phyloP scores from a whole-genome alignment of 2,329 filamentous ascomycete species.

The Rhinocladiella similis region DNA sequence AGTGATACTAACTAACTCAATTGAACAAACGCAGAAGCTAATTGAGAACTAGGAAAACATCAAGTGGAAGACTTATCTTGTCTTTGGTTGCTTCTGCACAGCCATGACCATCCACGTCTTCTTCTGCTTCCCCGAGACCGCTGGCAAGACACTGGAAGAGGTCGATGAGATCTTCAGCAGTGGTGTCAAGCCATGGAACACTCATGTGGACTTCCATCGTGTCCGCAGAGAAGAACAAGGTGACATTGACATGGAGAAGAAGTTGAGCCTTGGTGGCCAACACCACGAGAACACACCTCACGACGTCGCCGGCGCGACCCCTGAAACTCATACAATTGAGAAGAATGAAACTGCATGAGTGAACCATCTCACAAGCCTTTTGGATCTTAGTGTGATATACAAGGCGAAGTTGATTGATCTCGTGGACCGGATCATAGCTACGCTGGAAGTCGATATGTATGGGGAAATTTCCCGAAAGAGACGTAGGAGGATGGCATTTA shows the following conservation, averaged over 20 bases:
- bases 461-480: no score
- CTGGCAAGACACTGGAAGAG: slow-evolving; percentile 73
- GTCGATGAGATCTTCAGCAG: slow-evolving; percentile 41
- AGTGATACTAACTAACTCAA: background rate
- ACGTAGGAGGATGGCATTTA: no score
- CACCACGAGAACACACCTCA: slow-evolving; percentile 11
- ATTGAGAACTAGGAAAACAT: slow-evolving; percentile 44
- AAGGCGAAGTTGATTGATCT: no score
- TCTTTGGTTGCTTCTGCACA: slow-evolving; percentile 73
- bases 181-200: slow-evolving; percentile 18
- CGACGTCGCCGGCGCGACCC: slow-evolving; percentile 1
- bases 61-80: slow-evolving; percentile 65
- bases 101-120: slow-evolving; percentile 69
- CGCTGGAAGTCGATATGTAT: no score
- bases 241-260: slow-evolving; percentile 20
- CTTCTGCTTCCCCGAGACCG: slow-evolving; percentile 67
- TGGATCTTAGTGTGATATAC: no score
- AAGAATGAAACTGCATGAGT: slow-evolving; percentile 8
- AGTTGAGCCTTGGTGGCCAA: slow-evolving; percentile 13
- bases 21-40: background rate
- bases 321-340: slow-evolving; percentile 5
- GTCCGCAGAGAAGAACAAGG: slow-evolving; percentile 16
- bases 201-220: slow-evolving; percentile 19
- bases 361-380: no score
- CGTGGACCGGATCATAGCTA: no score